Evolutionary conservation across 176 grass and related monocot species (phyloP), one percentile per base, ranked within the genome.

Genomic region (Otatea glauca): DNA sequence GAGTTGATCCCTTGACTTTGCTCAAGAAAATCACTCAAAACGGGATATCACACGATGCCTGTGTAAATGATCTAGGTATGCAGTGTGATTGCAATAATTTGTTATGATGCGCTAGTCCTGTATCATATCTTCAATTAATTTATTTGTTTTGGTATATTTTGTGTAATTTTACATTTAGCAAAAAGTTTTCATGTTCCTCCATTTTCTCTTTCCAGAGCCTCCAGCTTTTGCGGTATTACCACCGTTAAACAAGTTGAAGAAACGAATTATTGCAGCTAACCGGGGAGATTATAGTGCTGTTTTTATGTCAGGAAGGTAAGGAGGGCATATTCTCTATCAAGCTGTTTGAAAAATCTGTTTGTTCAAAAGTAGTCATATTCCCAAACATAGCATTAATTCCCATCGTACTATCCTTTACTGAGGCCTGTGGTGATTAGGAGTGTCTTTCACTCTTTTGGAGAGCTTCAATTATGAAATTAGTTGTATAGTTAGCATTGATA

Each of bases 241-340:
- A 74, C 96, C 90, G 10, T 82, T 99, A 64, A 96, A 92, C 49
- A 94, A 59, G 89, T 85, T 99, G 79, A 99, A 99, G 87, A 96
- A 92, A 82, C 90, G 93, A 59, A 90, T 99, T 77, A 90, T 92
- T 82, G 89, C 93, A 80, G 86, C 93, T 63, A 84, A 88, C 81
- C 55, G 92, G 9, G 93, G 90, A 44, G 78, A 89, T 48, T 96
- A 99, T 58, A 79, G 60, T 74, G 90, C 97, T 88, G 93, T 99
- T 94, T 94, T 99, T 74, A 99, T 96, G 97, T 96, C 97, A 91
- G 97, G 97, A 91, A 99, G 97, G 97, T 96, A 92, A 74, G 50
- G 6, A 77, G 39, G 35, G 1, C 35, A 56, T 10, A 85, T 86
- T 68, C 4, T 79, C 32, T 45, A 8, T 70, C 23, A 32, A 78